Evolutionary conservation across 2,329 filamentous ascomycete genomes (phyloP).

Genomic region (Paracoccidioides brasiliensis): DNA sequence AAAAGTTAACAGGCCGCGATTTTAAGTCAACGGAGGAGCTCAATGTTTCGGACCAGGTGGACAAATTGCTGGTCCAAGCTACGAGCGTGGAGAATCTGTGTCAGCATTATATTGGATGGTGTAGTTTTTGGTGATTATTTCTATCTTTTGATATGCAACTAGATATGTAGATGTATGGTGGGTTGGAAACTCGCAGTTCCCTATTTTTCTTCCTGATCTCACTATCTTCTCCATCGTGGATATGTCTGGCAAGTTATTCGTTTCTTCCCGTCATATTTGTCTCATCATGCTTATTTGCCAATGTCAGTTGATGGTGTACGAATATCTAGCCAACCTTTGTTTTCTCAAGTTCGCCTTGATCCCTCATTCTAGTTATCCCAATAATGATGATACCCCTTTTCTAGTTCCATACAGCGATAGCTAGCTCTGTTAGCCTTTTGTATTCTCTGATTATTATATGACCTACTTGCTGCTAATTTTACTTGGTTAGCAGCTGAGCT

Average conservation of each 20-base stretch:
- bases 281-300: too few relatives aligned
- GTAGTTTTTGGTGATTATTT: constrained; percentile 73
- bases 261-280: not conserved
- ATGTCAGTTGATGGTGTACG: too few relatives aligned
- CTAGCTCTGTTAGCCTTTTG: not conserved
- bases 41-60: constrained; percentile 74
- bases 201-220: not conserved
- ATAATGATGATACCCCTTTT: not conserved
- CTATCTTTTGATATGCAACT: not conserved
- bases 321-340: not conserved
- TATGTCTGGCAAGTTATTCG: not conserved
- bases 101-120: constrained; percentile 98
- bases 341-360: not conserved
- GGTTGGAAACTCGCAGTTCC: not conserved
- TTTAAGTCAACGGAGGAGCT: constrained; percentile 81
- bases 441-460: not conserved
- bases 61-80: constrained; percentile 86
- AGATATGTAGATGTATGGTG: not conserved
- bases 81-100: constrained; percentile 96
- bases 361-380: not conserved
- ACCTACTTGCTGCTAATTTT: too few relatives aligned
- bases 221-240: not conserved
- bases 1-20: constrained; percentile 88
- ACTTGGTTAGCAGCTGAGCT: too few relatives aligned
- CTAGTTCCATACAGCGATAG: not conserved